Evolutionary conservation across 306 rosid genomes (phyloP).

Genomic region (Hippophae tibetana): DNA sequence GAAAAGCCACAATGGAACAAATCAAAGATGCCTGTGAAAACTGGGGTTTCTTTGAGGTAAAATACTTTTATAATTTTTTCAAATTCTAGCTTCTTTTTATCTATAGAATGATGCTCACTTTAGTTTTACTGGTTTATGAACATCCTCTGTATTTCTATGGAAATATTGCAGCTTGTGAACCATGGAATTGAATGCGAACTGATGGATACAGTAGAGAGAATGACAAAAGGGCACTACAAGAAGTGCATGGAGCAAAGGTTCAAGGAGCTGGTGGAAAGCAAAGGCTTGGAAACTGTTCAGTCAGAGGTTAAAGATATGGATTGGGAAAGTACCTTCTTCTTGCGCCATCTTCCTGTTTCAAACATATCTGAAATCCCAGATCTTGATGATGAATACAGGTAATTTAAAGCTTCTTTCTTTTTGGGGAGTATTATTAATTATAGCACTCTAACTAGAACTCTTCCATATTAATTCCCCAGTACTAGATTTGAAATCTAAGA

Average conservation of each 20-base stretch:
- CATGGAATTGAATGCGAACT: slow-evolving; percentile 60
- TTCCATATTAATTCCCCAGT: background rate
- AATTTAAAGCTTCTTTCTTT: background rate
- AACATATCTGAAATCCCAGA: slow-evolving; percentile 62
- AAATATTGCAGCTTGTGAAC: slow-evolving; percentile 40
- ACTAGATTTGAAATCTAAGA: background rate
- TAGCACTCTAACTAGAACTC: too few relatives aligned
- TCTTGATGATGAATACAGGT: slow-evolving; percentile 67
- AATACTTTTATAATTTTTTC: background rate
- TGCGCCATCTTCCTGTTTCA: slow-evolving; percentile 68
- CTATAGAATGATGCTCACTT: background rate
- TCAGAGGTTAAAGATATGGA: slow-evolving; percentile 69
- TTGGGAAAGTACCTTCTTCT: slow-evolving; percentile 76
- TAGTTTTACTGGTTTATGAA: background rate
- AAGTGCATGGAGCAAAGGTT: slow-evolving; percentile 68
- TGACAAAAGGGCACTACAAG: slow-evolving; percentile 70
- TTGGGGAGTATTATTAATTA: too few relatives aligned
- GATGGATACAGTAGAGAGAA: slow-evolving; percentile 65
- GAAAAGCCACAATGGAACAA: slow-evolving; percentile 42
- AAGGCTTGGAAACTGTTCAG: slow-evolving; percentile 46
- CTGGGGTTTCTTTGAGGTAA: slow-evolving; percentile 98
- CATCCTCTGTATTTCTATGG: background rate
- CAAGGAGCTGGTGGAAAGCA: slow-evolving; percentile 46
- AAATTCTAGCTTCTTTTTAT: background rate
- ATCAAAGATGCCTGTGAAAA: slow-evolving; percentile 89